Conservation (phyloP, 176 grass and related monocot genomes). For the Melocanna baccifera region DNA sequence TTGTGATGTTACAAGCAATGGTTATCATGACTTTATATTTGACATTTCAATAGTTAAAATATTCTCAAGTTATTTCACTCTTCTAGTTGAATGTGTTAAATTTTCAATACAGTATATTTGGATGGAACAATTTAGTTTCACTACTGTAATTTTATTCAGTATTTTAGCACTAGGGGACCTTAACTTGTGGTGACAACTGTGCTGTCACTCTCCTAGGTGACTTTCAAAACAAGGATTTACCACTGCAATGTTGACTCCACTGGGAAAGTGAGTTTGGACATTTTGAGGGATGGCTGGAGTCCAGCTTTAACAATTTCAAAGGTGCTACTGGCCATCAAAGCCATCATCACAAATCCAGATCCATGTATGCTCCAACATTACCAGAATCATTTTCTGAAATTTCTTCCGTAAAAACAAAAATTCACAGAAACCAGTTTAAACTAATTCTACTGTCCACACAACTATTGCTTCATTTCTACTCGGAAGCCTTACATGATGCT, state of each 20-base stretch:
- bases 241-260: constrained; percentile 69
- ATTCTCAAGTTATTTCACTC: constrained; percentile 3
- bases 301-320: constrained; percentile 92
- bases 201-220: constrained; percentile 50
- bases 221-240: constrained; percentile 88
- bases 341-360: constrained; percentile 75
- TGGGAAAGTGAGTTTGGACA: constrained; percentile 62
- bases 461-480: constrained; percentile 8
- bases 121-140: not conserved
- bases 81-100: not conserved
- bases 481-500: not conserved
- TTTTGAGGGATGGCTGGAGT: constrained; percentile 80
- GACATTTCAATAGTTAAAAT: not conserved
- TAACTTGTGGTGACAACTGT: not conserved
- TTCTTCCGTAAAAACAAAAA: constrained; percentile 13
- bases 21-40: not conserved
- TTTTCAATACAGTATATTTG: not conserved
- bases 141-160: not conserved
- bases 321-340: constrained; percentile 70
- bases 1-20: not conserved
- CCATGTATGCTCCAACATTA: constrained; percentile 57
- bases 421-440: not conserved
- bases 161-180: not conserved
- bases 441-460: not conserved
- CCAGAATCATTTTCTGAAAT: constrained; percentile 8